Percentiles rank a stretch among this genome's conserved stretches.
These are phyloP conservation scores for Leucocoprinus sp. DNA, from an alignment of 768 basidiomycete species.

Conservation along the genomic window DNA sequence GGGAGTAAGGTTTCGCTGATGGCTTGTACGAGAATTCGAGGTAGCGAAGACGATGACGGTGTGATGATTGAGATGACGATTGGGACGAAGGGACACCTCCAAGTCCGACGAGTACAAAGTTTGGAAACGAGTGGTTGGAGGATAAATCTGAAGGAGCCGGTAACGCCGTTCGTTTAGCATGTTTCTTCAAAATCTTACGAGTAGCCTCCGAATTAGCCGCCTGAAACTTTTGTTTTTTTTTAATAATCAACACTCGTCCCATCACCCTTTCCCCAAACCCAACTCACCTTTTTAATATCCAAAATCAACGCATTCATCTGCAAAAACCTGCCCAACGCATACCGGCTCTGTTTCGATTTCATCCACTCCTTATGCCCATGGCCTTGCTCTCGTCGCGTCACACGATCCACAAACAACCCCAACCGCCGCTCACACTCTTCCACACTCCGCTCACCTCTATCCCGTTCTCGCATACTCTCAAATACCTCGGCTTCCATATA, in stretches of 20 bases:
- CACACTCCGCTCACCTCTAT: constrained; percentile 56
- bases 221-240: constrained; percentile 47
- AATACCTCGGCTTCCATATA: constrained; percentile 86
- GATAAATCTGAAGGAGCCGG: constrained; percentile 36
- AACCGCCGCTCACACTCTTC: constrained; percentile 69
- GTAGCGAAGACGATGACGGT: constrained; percentile 19
- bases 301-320: constrained; percentile 72
- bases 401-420: constrained; percentile 50
- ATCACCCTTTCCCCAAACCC: background rate
- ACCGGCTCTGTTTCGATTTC: constrained; percentile 45
- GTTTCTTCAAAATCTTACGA: constrained; percentile 92
- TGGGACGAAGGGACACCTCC: too few species aligned
- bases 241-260: too few species aligned
- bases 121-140: constrained; percentile 11
- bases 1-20: constrained; percentile 81
- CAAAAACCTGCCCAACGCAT: constrained; percentile 63
- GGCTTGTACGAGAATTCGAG: constrained; percentile 60
- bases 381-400: constrained; percentile 47
- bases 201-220: constrained; percentile 81
- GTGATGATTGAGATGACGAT: too few species aligned
- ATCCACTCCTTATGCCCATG: constrained; percentile 43
- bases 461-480: constrained; percentile 57
- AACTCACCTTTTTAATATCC: constrained; percentile 65
- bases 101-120: constrained; percentile 12
- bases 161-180: constrained; percentile 81